phyloP scores from a whole-genome alignment of 2,329 filamentous ascomycete genomes.

The Penicillium sp. region DNA sequence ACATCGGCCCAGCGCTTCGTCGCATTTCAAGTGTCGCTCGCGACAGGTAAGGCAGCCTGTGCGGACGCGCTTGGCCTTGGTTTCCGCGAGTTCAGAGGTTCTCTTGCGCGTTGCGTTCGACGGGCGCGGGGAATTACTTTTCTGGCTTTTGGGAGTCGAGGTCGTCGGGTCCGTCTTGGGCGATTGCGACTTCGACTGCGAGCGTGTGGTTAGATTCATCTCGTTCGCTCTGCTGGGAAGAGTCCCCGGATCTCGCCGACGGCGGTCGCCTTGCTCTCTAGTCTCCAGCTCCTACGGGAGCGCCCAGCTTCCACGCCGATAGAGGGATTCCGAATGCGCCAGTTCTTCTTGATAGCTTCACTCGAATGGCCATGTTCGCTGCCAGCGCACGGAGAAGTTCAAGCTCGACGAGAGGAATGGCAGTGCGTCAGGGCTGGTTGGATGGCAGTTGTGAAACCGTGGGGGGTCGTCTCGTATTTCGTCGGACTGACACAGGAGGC shows the following conservation, averaged over 20 bases:
- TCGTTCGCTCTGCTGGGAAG: neutral
- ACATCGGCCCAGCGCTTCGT: constrained; percentile 65
- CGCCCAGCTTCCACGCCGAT: constrained; percentile 7
- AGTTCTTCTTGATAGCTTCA: constrained; percentile 12
- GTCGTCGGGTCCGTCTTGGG: constrained; percentile 9
- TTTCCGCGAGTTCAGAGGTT: constrained; percentile 21
- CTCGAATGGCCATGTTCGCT: constrained; percentile 27
- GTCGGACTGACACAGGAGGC: too few species aligned
- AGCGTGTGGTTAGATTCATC: constrained; percentile 22
- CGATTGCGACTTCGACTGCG: constrained; percentile 15
- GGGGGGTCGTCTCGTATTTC: too few species aligned
- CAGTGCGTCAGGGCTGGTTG: neutral
- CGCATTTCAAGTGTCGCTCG: constrained; percentile 86
- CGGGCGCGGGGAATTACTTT: constrained; percentile 15
- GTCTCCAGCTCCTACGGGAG: constrained; percentile 19
- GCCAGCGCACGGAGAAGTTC: neutral
- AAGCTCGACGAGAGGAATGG: neutral
- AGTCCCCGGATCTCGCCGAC: neutral
- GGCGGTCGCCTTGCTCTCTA: constrained; percentile 8
- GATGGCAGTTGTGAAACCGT: too few species aligned
- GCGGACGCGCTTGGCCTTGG: constrained; percentile 78
- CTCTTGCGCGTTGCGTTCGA: constrained; percentile 25
- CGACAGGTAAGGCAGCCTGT: constrained; percentile 90
- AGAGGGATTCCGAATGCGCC: constrained; percentile 16
- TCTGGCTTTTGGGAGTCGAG: constrained; percentile 18